A percentile compares a stretch with the other conserved stretches of the same genome.
Conservation (phyloP, 192 early-diverging fungal species). For the Coemansia sp. region DNA sequence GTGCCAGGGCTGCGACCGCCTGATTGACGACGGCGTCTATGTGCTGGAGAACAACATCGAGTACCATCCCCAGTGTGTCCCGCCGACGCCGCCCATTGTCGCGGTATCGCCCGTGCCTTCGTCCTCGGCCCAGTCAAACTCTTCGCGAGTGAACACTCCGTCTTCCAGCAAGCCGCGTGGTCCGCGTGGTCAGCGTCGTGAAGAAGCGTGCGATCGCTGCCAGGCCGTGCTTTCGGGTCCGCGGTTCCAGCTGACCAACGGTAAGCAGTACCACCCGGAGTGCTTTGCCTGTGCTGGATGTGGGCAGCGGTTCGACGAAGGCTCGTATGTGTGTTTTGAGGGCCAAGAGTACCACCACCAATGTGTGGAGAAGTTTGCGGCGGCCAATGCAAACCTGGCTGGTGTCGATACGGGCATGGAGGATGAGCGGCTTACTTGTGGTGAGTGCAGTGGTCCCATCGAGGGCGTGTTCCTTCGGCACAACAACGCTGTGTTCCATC, state of each 20-base stretch:
- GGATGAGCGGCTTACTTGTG: slow-evolving; percentile 19
- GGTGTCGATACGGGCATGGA: not conserved
- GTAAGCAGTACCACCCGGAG: slow-evolving; percentile 50
- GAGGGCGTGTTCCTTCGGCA: slow-evolving; percentile 45
- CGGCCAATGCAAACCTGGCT: not conserved
- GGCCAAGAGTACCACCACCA: slow-evolving; percentile 51
- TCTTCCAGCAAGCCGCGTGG: slow-evolving; percentile 23
- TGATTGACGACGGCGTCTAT: slow-evolving; percentile 51
- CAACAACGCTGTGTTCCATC: slow-evolving; percentile 38
- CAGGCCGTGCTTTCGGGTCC: slow-evolving; percentile 29
- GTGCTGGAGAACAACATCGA: slow-evolving; percentile 37
- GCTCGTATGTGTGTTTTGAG: slow-evolving; percentile 52
- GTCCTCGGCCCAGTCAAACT: slow-evolving; percentile 1
- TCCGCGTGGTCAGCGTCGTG: slow-evolving; percentile 24
- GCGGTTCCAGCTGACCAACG: slow-evolving; percentile 51
- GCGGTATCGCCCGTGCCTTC: slow-evolving; percentile 38
- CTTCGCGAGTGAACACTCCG: slow-evolving; percentile 5
- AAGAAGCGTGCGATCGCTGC: slow-evolving; percentile 45
- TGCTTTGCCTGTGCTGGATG: slow-evolving; percentile 52
- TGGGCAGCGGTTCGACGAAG: slow-evolving; percentile 47
- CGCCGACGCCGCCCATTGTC: slow-evolving; percentile 46
- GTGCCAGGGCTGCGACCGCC: slow-evolving; percentile 41
- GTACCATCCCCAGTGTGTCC: slow-evolving; percentile 48
- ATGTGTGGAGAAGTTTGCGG: slow-evolving; percentile 34
- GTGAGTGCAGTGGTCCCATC: slow-evolving; percentile 23